phyloP scores from a whole-genome alignment of 108 stramenopile species.

The Epithemia pelagica region DNA sequence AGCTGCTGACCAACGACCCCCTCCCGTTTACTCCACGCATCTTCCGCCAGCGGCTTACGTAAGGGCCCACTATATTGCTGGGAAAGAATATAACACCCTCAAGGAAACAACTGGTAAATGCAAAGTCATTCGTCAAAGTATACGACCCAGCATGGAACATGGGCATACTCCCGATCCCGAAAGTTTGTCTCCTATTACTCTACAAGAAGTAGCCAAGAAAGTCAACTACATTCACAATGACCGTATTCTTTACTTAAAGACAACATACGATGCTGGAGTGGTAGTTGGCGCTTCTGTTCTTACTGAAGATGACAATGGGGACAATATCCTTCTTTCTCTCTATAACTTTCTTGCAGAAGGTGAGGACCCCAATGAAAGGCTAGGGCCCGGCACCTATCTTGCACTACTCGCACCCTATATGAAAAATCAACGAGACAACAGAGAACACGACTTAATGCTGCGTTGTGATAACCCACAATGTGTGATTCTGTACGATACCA shows the following conservation, averaged over 20 bases:
- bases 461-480: slow-evolving; percentile 29
- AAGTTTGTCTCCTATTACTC: neutral
- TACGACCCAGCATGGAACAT: neutral
- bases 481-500: slow-evolving; percentile 1
- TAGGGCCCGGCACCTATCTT: slow-evolving; percentile 14
- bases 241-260: slow-evolving; percentile 13
- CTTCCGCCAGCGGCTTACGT: neutral
- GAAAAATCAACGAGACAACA: slow-evolving; percentile 16
- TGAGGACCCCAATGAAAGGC: slow-evolving; percentile 7
- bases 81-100: neutral
- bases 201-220: slow-evolving; percentile 8
- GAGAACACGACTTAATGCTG: neutral
- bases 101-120: neutral
- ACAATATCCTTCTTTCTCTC: slow-evolving; percentile 7
- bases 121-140: neutral
- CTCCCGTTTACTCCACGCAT: neutral
- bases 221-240: slow-evolving; percentile 13
- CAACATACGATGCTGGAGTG: slow-evolving; percentile 5
- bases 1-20: neutral
- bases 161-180: neutral
- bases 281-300: slow-evolving; percentile 7
- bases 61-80: neutral
- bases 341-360: slow-evolving; percentile 15
- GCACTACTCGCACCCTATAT: slow-evolving; percentile 21
- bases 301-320: slow-evolving; percentile 20